A percentile compares a stretch with the other conserved stretches of the same genome.
phyloP scores from a whole-genome alignment of 2,329 filamentous ascomycete species.

The Ophiostoma ulmi region DNA sequence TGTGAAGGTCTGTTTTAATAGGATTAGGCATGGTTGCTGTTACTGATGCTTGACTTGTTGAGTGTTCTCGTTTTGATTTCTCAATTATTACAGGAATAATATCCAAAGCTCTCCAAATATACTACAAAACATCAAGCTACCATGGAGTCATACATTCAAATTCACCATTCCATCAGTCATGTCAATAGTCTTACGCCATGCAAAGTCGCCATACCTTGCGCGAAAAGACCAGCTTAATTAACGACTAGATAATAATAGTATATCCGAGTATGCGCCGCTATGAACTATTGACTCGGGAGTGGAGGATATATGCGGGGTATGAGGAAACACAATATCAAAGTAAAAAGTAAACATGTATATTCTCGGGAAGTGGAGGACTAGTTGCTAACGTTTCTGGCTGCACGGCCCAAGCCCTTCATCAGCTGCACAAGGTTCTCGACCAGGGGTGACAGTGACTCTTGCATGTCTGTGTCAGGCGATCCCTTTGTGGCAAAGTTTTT shows the following conservation, averaged over 20 bases:
- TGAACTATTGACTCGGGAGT: neutral
- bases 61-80: neutral
- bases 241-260: neutral
- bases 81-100: neutral
- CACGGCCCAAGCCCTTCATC: constrained; percentile 52
- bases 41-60: neutral
- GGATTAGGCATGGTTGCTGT: constrained; percentile 29
- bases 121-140: neutral
- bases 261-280: neutral
- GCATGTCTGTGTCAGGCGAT: neutral
- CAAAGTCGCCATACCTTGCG: constrained; percentile 8
- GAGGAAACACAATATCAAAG: neutral
- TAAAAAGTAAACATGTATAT: neutral
- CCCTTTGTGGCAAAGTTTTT: constrained; percentile 42
- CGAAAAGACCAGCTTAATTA: neutral
- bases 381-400: constrained; percentile 18
- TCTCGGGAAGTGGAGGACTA: constrained; percentile 14
- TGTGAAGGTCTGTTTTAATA: neutral
- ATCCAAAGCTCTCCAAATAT: neutral
- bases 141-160: neutral
- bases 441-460: constrained; percentile 49
- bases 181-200: neutral
- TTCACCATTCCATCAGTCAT: neutral
- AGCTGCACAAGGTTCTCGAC: constrained; percentile 63
- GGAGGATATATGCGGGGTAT: neutral